Conservation (phyloP, 176 grass and related monocot species). For the Elymus sibiricus region DNA sequence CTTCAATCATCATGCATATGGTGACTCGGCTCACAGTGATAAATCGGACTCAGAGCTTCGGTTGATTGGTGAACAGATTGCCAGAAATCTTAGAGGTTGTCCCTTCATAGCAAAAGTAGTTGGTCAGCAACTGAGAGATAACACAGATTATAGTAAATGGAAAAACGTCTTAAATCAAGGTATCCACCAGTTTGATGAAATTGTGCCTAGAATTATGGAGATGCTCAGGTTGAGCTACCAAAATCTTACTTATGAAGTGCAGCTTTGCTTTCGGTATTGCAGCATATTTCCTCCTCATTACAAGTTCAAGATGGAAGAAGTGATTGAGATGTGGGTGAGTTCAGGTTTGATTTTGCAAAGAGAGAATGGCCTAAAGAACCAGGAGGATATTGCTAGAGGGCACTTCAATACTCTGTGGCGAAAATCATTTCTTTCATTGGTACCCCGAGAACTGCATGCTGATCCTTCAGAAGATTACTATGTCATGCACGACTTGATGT, state of each 20-base stretch:
- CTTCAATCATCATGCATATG: conserved; percentile 13
- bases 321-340: conserved; percentile 35
- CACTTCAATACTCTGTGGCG: conserved; percentile 14
- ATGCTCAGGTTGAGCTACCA: conserved; percentile 27
- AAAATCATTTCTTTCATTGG: conserved; percentile 39
- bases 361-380: background rate
- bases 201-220: background rate
- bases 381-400: conserved; percentile 25
- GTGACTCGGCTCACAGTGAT: background rate
- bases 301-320: conserved; percentile 19
- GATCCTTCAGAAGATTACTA: conserved; percentile 19
- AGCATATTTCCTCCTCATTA: conserved; percentile 38
- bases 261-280: conserved; percentile 27
- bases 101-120: conserved; percentile 31
- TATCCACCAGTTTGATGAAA: background rate
- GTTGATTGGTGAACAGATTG: conserved; percentile 27
- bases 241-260: background rate
- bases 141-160: conserved; percentile 1
- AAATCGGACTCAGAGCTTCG: background rate
- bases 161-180: background rate
- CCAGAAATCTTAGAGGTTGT: background rate
- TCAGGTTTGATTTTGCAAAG: conserved; percentile 24
- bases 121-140: conserved; percentile 13
- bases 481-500: conserved; percentile 30
- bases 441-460: conserved; percentile 7